Evolutionary conservation across 495 filamentous ascomycete genomes (phyloP), one percentile per base, ranked within the genome.

Genomic region (Chaetomium fimeti): DNA sequence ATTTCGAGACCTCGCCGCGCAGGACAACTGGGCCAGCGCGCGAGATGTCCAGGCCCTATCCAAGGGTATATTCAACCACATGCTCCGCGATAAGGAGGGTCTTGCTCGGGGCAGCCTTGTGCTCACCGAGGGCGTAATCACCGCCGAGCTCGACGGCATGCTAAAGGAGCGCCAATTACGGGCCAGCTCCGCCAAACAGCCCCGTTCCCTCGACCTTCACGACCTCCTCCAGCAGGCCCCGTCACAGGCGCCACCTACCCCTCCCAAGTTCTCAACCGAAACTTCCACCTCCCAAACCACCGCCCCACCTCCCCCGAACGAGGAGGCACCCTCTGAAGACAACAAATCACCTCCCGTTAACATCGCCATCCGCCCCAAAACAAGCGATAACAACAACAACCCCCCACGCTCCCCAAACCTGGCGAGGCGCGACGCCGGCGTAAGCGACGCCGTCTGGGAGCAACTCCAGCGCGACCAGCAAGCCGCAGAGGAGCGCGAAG

Each of bases 11-110:
- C 73, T 89, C 2, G 67, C 82, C 0, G 61, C 63, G 3, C 79
- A 82, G 3, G 61, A 77, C n/a, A 79, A 77, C 16, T 92, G 88
- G 88, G 89, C 79, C 4, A 92, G 88, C 68, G 89, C 85, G 0
- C 75, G 88, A 11, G 89, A 91, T 60, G 79, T 92, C 0, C 74
- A 84, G 43, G 84, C 79, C 0, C 48, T 91, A 1, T 81, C 75
- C 0, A 87, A 84, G 63, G 69, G 49, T 0, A 80, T 89, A 16
- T 84, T 82, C 62, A 67, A 75, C n/a, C 74, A 70, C 49, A 62
- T 78, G 3, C 66, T 87, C 13, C 71, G 64, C 52, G 69, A 66
- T 43, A 73, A 72, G 25, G 69, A 67, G 2, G 71, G 69, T 0
- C 48, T 71, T 0, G 54, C 69, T 0, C 60, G 56, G 2, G 63